phyloP scores from a whole-genome alignment of 768 basidiomycete genomes.

The Rubroboletus satanas region DNA sequence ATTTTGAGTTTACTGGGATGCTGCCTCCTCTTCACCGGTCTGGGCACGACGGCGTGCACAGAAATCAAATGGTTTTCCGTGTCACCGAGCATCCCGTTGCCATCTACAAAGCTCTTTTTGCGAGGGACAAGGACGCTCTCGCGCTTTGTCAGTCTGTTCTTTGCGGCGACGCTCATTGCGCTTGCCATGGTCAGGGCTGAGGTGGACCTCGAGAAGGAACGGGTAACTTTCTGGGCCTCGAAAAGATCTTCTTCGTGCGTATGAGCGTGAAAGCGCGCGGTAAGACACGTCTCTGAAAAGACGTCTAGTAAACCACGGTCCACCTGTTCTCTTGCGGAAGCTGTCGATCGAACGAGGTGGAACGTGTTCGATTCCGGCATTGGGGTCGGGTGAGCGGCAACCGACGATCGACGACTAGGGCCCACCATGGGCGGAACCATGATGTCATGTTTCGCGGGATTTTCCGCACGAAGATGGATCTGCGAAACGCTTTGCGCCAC shows the following conservation, averaged over 20 bases:
- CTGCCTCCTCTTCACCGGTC: conserved; percentile 15
- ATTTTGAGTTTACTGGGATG: conserved; percentile 31
- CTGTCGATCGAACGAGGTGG: conserved; percentile 63
- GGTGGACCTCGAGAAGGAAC: conserved; percentile 49
- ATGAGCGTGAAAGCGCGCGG: conserved; percentile 63
- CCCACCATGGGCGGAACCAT: conserved; percentile 11
- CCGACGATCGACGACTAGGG: conserved; percentile 57
- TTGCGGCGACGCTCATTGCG: conserved; percentile 51
- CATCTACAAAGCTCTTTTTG: conserved; percentile 46
- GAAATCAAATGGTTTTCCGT: conserved; percentile 8
- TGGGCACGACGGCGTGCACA: conserved; percentile 5
- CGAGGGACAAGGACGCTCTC: conserved; percentile 69
- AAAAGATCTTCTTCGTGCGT: conserved; percentile 63
- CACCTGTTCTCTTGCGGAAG: conserved; percentile 61
- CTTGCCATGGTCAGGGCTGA: conserved; percentile 60
- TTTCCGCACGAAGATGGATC: conserved; percentile 21
- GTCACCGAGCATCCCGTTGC: conserved; percentile 14
- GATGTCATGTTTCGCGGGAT: conserved; percentile 16
- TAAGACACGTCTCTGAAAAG: conserved; percentile 67
- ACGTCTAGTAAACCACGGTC: conserved; percentile 81
- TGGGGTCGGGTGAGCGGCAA: conserved; percentile 54
- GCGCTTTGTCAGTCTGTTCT: conserved; percentile 55
- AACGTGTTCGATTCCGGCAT: conserved; percentile 48
- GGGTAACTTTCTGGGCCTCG: conserved; percentile 44
- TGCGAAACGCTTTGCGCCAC: conserved; percentile 6